Percentiles rank a stretch among this genome's conserved stretches.
phyloP scores from a whole-genome alignment of 1,284 basidiomycete species.

The Microbotryum silenes-acaulis region DNA sequence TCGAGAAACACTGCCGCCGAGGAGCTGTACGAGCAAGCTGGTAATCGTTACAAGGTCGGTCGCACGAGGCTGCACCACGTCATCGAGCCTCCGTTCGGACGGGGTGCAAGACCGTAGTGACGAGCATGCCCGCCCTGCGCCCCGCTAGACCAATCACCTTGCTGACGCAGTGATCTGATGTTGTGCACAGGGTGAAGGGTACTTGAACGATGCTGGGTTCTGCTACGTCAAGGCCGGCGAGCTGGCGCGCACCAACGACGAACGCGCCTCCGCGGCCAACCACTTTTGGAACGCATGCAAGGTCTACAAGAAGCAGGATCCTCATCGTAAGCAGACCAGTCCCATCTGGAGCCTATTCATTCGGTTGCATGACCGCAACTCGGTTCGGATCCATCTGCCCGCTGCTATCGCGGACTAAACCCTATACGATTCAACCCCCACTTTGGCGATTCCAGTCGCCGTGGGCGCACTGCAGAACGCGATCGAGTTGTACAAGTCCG shows the following conservation, averaged over 20 bases:
- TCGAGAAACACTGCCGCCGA: slow-evolving; percentile 8
- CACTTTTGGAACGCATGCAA: slow-evolving; percentile 96
- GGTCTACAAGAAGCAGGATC: slow-evolving; percentile 78
- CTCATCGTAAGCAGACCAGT: slow-evolving; percentile 57
- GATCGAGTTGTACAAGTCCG: slow-evolving; percentile 70
- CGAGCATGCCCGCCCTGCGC: slow-evolving; percentile 77
- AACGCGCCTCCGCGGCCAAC: slow-evolving; percentile 85
- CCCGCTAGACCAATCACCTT: slow-evolving; percentile 52
- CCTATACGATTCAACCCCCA: neutral
- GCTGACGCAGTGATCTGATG: slow-evolving; percentile 35
- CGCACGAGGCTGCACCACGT: no score
- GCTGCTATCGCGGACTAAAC: neutral
- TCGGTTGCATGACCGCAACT: neutral
- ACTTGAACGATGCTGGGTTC: slow-evolving; percentile 41
- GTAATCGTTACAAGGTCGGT: slow-evolving; percentile 86
- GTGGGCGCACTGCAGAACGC: slow-evolving; percentile 81
- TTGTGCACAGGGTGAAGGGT: slow-evolving; percentile 38
- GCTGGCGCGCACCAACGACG: slow-evolving; percentile 76
- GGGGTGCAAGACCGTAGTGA: slow-evolving; percentile 84
- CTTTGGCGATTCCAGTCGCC: slow-evolving; percentile 58
- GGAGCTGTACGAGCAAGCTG: slow-evolving; percentile 40
- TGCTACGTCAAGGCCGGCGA: slow-evolving; percentile 60
- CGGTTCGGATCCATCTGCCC: neutral
- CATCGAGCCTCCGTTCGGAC: slow-evolving; percentile 47
- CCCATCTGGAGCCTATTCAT: neutral